Base-by-base conservation (phyloP, 179 eudicot genomes). In the Beta lomatogona region DNA sequence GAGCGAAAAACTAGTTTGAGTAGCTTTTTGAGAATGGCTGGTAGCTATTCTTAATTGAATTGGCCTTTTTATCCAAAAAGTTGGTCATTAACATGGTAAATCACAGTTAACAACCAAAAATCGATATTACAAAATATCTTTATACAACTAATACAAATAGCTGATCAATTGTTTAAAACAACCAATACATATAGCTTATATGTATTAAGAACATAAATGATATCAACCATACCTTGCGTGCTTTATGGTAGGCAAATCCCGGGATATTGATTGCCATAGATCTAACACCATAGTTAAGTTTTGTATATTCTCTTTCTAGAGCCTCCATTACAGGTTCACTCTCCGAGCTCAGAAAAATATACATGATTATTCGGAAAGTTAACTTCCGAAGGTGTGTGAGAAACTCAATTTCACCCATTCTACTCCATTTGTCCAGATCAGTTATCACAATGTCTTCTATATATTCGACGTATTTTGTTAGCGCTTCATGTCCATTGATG, bases 261-360 rank as follows among this genome's bases (percentile, higher is more conserved):
- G 97, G 98, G 21, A 95, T 45, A 78, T 95, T 88, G 68, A 95
- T 88, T 0, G 97, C 97, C 91, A 93, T 88, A n/a, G 98, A 87
- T 81, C 97, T 74, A 82, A 95, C 87, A 2, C 97, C 97, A 85
- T 91, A 81, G 71, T 91, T 95, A 36, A 95, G 87, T 2, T 61
- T 9, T 7, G 91, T 88, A 76, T 93, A 95, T 82, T 95, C 93
- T 77, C 65, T 86, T 85, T 95, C 97, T 60, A 95, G 77, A 36
- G 83, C 89, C 77, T 91, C 92, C 89, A 88, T 84, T 6, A 88
- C 87, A 6, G 76, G 46, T 13, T 92, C 95, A 80, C 91, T 87
- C 81, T 88, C 94, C 0, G 95, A 87, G 87, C 98, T 91, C 44
- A 95, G 45, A 68, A 95, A 93, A 82, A 95, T 93, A 82, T 88